Conservation (phyloP, 495 filamentous ascomycete genomes). For the Baudoinia panamericana region DNA sequence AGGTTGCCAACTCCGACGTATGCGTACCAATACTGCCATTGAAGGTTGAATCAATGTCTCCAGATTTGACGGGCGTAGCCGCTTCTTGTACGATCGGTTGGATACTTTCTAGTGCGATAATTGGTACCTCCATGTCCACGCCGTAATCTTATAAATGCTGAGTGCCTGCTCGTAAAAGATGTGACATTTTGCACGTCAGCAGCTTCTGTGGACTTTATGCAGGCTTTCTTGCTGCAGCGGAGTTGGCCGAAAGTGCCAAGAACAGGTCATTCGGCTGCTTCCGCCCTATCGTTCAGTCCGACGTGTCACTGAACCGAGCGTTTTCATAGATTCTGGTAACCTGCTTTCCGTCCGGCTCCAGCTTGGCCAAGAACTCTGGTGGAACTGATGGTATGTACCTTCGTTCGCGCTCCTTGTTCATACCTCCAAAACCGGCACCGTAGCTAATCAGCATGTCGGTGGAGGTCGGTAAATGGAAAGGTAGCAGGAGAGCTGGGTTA, state of each 20-base stretch:
- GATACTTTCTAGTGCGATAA: conserved; percentile 18
- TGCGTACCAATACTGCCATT: conserved; percentile 48
- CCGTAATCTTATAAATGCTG: too few relatives aligned
- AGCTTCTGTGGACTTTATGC: too few relatives aligned
- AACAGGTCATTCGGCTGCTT: conserved; percentile 1
- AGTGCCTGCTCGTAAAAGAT: too few relatives aligned
- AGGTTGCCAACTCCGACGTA: neutral
- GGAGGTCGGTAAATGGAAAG: conserved; percentile 85
- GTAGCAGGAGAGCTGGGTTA: conserved; percentile 83
- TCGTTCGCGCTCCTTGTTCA: conserved; percentile 78
- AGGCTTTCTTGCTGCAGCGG: too few relatives aligned
- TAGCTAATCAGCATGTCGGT: conserved; percentile 96
- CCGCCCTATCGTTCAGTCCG: conserved; percentile 7
- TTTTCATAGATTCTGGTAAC: conserved; percentile 18
- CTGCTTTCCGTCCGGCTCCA: conserved; percentile 48
- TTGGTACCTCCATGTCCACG: conserved; percentile 27
- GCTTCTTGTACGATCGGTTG: conserved; percentile 13
- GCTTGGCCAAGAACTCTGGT: conserved; percentile 78
- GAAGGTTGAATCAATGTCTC: conserved; percentile 60
- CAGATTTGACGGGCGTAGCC: conserved; percentile 19
- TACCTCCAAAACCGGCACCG: conserved; percentile 83
- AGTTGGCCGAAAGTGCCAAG: conserved; percentile 9
- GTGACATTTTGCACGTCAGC: too few relatives aligned
- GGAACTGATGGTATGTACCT: conserved; percentile 97
- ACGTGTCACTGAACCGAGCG: conserved; percentile 18